Percentiles rank a stretch among this genome's conserved stretches.
Conservation (phyloP, 1,139 yeast genomes). For the Debaryomyces coudertii region DNA sequence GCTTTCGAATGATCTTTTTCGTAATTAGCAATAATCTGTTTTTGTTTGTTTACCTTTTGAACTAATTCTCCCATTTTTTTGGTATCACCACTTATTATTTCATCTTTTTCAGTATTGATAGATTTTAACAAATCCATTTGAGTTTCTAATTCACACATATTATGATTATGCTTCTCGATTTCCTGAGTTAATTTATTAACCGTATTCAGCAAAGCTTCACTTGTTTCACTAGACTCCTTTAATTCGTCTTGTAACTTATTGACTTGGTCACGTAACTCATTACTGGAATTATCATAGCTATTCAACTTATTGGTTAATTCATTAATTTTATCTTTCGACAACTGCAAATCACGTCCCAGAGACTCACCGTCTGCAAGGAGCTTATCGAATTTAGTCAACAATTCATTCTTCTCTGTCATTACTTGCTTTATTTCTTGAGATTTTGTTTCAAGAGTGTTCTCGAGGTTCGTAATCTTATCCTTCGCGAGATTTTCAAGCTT, state of each 20-base stretch:
- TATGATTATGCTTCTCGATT: constrained; percentile 15
- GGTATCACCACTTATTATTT: constrained; percentile 29
- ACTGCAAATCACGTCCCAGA: background rate
- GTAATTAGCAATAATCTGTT: constrained; percentile 16
- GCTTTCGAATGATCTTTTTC: constrained; percentile 14
- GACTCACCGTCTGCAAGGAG: constrained; percentile 9
- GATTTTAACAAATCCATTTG: constrained; percentile 7
- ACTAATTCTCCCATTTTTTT: constrained; percentile 27
- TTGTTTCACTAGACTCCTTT: constrained; percentile 21
- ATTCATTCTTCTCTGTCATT: constrained; percentile 19
- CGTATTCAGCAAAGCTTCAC: constrained; percentile 24
- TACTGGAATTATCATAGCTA: constrained; percentile 17
- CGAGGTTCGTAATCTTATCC: constrained; percentile 25
- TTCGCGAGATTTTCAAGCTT: constrained; percentile 26
- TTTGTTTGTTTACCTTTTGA: constrained; percentile 22
- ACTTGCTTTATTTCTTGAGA: constrained; percentile 11
- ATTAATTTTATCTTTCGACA: constrained; percentile 25
- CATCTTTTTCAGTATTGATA: constrained; percentile 25
- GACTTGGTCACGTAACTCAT: constrained; percentile 23
- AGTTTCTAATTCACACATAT: constrained; percentile 15
- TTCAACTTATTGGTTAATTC: constrained; percentile 15
- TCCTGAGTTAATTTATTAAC: constrained; percentile 23
- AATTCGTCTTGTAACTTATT: constrained; percentile 23
- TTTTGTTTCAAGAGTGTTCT: constrained; percentile 18
- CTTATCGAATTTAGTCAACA: constrained; percentile 18